Evolutionary conservation across 2,329 filamentous ascomycete species (phyloP).

Genomic region (Aspergillus fumigatiaffinis): DNA sequence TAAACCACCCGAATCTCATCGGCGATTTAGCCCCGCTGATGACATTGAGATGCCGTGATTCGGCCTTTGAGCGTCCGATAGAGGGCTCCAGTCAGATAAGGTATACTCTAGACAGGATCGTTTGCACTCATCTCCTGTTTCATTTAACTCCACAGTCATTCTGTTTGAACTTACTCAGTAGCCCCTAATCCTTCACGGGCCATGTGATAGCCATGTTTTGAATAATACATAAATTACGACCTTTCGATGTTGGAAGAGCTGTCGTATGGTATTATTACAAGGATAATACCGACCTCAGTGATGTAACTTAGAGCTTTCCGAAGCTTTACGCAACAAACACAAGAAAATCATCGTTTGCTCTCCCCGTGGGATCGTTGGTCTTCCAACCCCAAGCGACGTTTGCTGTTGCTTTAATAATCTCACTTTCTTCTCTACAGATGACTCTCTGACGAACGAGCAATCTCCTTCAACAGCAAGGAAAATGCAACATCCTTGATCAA

Average conservation of each 20-base stretch:
- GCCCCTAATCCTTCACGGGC: background rate
- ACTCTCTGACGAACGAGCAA: background rate
- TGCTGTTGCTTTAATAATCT: background rate
- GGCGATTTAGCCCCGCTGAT: background rate
- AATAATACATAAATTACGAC: slow-evolving; percentile 1
- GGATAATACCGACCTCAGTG: background rate
- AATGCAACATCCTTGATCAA: slow-evolving; percentile 8
- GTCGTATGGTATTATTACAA: background rate
- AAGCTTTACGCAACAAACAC: background rate
- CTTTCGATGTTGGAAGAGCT: background rate
- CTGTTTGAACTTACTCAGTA: background rate
- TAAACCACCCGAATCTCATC: background rate
- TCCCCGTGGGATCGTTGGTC: background rate
- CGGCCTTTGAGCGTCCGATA: background rate
- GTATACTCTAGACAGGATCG: background rate
- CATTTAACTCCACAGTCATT: background rate
- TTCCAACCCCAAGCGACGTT: background rate
- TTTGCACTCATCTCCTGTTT: background rate
- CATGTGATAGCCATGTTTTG: background rate
- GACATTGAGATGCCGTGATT: background rate
- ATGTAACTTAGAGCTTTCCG: background rate
- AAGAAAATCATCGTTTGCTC: background rate
- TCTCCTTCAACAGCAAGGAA: no score
- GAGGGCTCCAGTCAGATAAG: background rate
- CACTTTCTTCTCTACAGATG: background rate